A percentile compares a stretch with the other conserved stretches of the same genome.
These are phyloP conservation scores for Aureobasidium sp. DNA, from an alignment of 2,329 filamentous ascomycete species.

Conservation along the genomic window DNA sequence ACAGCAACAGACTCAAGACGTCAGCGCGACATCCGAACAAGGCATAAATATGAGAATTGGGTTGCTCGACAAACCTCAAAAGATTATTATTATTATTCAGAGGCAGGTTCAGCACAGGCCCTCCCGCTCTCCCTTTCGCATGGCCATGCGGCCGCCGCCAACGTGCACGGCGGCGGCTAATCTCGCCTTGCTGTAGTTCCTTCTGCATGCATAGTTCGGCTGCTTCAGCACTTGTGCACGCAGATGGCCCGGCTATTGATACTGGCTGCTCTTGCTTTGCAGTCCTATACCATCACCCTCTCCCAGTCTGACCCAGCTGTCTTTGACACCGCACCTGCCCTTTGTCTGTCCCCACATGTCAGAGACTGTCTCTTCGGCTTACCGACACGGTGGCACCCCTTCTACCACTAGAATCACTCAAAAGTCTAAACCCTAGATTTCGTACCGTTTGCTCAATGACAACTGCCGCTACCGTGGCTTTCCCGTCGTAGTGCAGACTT, in stretches of 20 bases:
- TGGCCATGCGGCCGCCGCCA: slow-evolving; percentile 11
- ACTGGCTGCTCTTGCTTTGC: background rate
- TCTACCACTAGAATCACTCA: slow-evolving; percentile 17
- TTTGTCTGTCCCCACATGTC: background rate
- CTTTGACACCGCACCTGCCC: background rate
- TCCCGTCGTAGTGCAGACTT: background rate
- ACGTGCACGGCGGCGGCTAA: slow-evolving; percentile 14
- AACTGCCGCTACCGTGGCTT: slow-evolving; percentile 10
- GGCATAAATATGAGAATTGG: slow-evolving; percentile 7
- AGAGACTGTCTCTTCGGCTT: slow-evolving; percentile 4
- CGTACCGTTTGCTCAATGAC: slow-evolving; percentile 12
- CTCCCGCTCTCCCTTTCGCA: slow-evolving; percentile 14
- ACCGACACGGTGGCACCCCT: slow-evolving; percentile 14
- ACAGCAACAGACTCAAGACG: slow-evolving; percentile 12
- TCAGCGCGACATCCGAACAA: slow-evolving; percentile 12
- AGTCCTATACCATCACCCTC: background rate
- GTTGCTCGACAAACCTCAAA: slow-evolving; percentile 11
- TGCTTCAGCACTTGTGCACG: slow-evolving; percentile 8
- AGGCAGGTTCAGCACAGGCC: slow-evolving; percentile 12
- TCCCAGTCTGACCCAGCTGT: background rate
- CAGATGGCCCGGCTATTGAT: background rate
- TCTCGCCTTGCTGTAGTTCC: slow-evolving; percentile 15
- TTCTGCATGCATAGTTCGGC: slow-evolving; percentile 12
- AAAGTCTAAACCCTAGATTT: slow-evolving; percentile 15
- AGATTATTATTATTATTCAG: slow-evolving; percentile 14